Conservation (phyloP, 164 flowering plant species). For the Stephania yunnanensis region DNA sequence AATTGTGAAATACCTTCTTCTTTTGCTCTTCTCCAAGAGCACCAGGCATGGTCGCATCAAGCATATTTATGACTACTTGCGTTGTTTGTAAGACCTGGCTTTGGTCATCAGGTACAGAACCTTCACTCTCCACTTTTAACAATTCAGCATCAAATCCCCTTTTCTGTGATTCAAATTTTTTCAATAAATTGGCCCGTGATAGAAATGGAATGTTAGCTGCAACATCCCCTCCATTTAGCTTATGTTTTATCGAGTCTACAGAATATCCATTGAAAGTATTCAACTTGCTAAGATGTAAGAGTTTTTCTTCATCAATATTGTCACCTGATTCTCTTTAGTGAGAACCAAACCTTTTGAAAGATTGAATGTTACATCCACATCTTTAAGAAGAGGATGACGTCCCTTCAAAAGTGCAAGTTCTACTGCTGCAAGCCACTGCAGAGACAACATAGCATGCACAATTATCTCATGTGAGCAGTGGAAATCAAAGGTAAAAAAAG, state of each 20-base stretch:
- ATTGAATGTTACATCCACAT: conserved; percentile 70
- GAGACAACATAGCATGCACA: conserved; percentile 10
- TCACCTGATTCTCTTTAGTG: conserved; percentile 35
- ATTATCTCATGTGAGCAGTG: not conserved
- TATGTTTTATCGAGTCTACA: conserved; percentile 18
- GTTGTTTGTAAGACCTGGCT: conserved; percentile 72
- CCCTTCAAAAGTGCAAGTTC: conserved; percentile 97
- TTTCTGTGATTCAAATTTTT: conserved; percentile 16
- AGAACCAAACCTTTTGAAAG: conserved; percentile 55
- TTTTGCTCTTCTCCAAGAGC: conserved; percentile 67
- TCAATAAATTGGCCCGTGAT: conserved; percentile 15
- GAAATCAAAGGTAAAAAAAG: not conserved
- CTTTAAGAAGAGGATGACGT: conserved; percentile 86
- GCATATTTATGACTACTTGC: conserved; percentile 80
- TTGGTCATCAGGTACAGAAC: conserved; percentile 39
- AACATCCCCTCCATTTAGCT: conserved; percentile 25
- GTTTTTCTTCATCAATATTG: conserved; percentile 17
- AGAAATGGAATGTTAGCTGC: conserved; percentile 10
- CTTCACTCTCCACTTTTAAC: conserved; percentile 23
- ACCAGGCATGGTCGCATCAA: conserved; percentile 82
- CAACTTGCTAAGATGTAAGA: conserved; percentile 24
- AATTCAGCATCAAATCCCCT: conserved; percentile 31
- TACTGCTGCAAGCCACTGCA: conserved; percentile 94
- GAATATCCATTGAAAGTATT: conserved; percentile 25
- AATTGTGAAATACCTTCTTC: conserved; percentile 52